These are phyloP conservation scores for Venturia oleaginea DNA, from an alignment of 2,329 filamentous ascomycete species.

Conservation along the genomic window DNA sequence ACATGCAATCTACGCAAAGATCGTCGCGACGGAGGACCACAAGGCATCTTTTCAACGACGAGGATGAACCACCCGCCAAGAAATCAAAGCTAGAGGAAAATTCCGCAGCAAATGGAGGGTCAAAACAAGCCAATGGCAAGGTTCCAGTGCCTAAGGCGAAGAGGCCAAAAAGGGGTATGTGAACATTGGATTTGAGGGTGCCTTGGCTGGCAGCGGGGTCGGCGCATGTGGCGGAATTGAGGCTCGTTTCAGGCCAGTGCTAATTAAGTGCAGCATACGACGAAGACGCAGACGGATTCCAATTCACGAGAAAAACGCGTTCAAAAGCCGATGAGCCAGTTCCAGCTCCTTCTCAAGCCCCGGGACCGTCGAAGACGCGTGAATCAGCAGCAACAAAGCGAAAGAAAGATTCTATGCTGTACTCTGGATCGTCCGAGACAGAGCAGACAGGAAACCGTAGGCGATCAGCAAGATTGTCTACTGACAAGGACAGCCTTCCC, in stretches of 20 bases:
- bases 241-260: neutral
- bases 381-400: conserved; percentile 25
- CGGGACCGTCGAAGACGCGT: conserved; percentile 26
- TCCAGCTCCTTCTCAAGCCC: conserved; percentile 16
- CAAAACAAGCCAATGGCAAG: conserved; percentile 17
- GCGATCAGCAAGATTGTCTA: conserved; percentile 38
- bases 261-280: conserved; percentile 31
- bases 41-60: conserved; percentile 35
- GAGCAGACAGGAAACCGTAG: conserved; percentile 27
- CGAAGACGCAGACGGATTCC: conserved; percentile 40
- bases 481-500: conserved; percentile 26
- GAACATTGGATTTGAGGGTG: neutral
- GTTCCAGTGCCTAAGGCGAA: conserved; percentile 27
- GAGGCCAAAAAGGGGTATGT: conserved; percentile 27
- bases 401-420: conserved; percentile 19
- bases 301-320: conserved; percentile 35
- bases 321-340: conserved; percentile 18
- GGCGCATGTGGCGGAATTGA: neutral
- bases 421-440: conserved; percentile 25
- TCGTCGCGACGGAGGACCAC: conserved; percentile 38
- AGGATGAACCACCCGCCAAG: conserved; percentile 36
- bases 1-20: conserved; percentile 39
- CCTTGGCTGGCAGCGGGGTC: neutral
- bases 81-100: conserved; percentile 19
- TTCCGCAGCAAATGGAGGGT: neutral